These are phyloP conservation scores for Forsythia suspensa DNA, from an alignment of 257 asterid species.

Conservation along the genomic window DNA sequence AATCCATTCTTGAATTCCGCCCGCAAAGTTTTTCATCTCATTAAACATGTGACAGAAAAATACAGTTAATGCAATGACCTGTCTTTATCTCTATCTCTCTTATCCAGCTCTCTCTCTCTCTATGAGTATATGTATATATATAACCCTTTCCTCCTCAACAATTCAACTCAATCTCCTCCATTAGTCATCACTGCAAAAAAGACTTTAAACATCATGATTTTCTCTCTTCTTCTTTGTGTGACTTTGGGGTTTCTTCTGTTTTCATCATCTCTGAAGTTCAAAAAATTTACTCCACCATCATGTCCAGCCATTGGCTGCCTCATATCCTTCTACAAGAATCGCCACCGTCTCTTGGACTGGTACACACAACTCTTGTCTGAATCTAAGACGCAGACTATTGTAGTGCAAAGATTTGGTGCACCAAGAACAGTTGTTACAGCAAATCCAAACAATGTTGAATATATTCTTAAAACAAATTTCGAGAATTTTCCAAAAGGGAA, in stretches of 20 bases:
- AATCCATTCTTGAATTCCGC: not conserved
- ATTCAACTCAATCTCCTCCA: too few relatives aligned
- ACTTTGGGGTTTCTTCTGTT: not conserved
- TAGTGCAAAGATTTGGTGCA: conserved; percentile 52
- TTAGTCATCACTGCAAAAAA: too few relatives aligned
- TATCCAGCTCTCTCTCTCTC: too few relatives aligned
- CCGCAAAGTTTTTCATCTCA: not conserved
- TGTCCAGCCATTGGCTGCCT: conserved; percentile 32
- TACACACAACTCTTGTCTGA: conserved; percentile 52
- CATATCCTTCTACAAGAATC: conserved; percentile 56
- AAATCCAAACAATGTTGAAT: conserved; percentile 52
- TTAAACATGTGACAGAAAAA: not conserved
- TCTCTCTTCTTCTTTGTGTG: conserved; percentile 1
- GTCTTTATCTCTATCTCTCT: too few relatives aligned
- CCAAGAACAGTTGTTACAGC: conserved; percentile 50
- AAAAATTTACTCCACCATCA: conserved; percentile 18
- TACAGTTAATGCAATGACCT: too few relatives aligned
- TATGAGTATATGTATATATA: too few relatives aligned
- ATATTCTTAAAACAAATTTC: conserved; percentile 54
- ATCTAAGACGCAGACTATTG: conserved; percentile 46
- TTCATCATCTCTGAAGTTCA: not conserved
- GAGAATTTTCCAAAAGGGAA: conserved; percentile 58
- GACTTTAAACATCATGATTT: not conserved
- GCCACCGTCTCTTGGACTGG: conserved; percentile 56
- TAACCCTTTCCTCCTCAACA: too few relatives aligned